Conservation (phyloP, 345 rosid species). For the Linum tenue region DNA sequence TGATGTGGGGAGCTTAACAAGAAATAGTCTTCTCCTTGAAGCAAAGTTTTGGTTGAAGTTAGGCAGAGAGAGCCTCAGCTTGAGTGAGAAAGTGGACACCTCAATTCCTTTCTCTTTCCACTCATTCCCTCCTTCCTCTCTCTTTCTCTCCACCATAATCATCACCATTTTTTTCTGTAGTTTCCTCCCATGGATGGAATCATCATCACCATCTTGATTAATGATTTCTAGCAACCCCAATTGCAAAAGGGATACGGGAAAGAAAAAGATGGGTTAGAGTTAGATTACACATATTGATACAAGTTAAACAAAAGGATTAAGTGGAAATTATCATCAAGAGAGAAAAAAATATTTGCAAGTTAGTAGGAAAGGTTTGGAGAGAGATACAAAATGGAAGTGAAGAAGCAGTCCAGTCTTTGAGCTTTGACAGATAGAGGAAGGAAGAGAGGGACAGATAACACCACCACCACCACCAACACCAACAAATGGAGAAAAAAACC, state of each 20-base stretch:
- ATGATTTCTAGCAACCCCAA: too few species aligned
- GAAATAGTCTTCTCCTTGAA: constrained; percentile 37
- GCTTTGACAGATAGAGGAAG: constrained; percentile 12
- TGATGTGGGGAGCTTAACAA: too few species aligned
- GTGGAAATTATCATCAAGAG: neutral
- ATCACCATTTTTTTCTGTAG: neutral
- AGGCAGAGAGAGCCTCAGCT: constrained; percentile 12
- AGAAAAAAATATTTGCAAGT: constrained; percentile 24
- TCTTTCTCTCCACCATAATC: constrained; percentile 19
- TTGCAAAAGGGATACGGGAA: too few species aligned
- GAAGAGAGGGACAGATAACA: neutral
- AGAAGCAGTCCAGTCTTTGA: constrained; percentile 17
- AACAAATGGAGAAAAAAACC: neutral
- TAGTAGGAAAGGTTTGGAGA: constrained; percentile 19
- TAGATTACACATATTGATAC: too few species aligned
- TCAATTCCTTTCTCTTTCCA: constrained; percentile 14
- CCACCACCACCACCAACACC: neutral
- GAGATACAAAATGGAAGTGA: constrained; percentile 17
- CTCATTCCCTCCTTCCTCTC: constrained; percentile 13
- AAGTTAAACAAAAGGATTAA: neutral
- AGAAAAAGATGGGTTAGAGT: too few species aligned
- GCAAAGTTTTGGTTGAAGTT: constrained; percentile 40
- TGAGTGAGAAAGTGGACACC: constrained; percentile 55
- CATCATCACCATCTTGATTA: too few species aligned
- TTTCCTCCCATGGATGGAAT: too few species aligned